phyloP scores from a whole-genome alignment of 305 asterid species.

The Solanum hybrid region DNA sequence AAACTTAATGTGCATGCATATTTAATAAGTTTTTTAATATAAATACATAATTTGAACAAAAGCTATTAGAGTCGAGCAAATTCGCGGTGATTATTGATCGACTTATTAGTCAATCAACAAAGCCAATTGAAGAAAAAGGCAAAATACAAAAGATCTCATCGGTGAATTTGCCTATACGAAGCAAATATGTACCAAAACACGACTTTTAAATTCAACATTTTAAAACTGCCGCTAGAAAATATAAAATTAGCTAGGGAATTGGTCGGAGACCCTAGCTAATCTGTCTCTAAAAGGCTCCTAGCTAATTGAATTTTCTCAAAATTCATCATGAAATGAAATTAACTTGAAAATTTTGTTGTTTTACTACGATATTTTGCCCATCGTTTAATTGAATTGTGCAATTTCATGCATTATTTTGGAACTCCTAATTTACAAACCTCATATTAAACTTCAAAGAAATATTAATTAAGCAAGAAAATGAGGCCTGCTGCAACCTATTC shows the following conservation, averaged over 20 bases:
- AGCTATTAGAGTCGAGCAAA: too few relatives aligned
- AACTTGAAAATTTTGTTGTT: too few relatives aligned
- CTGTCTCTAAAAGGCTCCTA: too few relatives aligned
- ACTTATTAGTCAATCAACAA: background rate
- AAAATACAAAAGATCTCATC: background rate
- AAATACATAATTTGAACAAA: background rate
- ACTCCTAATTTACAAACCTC: constrained; percentile 23
- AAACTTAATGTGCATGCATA: background rate
- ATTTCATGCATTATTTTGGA: constrained; percentile 25
- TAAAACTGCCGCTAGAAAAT: too few relatives aligned
- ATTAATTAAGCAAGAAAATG: constrained; percentile 17
- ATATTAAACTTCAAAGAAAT: constrained; percentile 30
- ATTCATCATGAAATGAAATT: too few relatives aligned
- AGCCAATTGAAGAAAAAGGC: background rate
- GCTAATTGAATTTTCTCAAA: too few relatives aligned
- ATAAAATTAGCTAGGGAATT: background rate
- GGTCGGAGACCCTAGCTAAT: background rate
- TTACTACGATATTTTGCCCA: too few relatives aligned
- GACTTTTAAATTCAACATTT: background rate
- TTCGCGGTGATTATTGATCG: too few relatives aligned
- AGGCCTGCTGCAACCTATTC: background rate
- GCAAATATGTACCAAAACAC: background rate
- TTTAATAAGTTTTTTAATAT: background rate
- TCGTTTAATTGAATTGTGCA: constrained; percentile 20
- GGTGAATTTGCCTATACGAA: background rate